Base-by-base conservation (phyloP, 1,284 basidiomycete species). In the Ustilago curta region DNA sequence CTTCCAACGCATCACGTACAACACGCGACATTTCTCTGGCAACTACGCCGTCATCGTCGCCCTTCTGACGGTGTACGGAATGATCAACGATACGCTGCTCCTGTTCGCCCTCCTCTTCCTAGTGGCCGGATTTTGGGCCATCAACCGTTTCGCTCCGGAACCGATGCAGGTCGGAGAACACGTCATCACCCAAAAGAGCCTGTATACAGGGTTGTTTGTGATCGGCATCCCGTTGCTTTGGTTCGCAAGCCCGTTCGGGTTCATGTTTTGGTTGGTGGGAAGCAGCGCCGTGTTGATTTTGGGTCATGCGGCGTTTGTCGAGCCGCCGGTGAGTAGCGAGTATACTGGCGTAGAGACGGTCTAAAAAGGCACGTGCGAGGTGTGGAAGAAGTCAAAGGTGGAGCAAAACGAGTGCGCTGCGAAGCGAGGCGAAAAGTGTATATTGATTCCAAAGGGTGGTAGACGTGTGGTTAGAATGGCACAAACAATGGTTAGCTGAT, bases 261-360 rank as follows among this genome's bases (percentile, higher is more conserved):
- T 83, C 57, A 67, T 84, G 57, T 84, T 86, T 71, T 86, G 86
- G 86, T 72, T 86, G 40, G 82, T 86, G 23, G 85, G 86, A 16
- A 81, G 78, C 54, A 81, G 78, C 18, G 78, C 83, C 5, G 72
- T 86, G 25, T 69, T 78, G 54, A 85, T 95, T 80, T 87, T 95
- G 63, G 90, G 88, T 3, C 93, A 95, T 81, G 93, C 93, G 2
- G 89, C 88, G 61, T 81, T 95, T 68, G 90, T 95, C 70, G 93
- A 95, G 85, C 93, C 93, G 11, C 93, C 93, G 21, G 90, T 95
- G 64, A 92, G 93, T 86, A 93, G 91, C 87, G 93, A 95, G 85
- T 95, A 95, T 77, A 90, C 92, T 8, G 85, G 87, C 48, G 91
- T 94, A 29, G 88, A 91, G 85, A 48, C 47, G 1, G 47, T 48